Base-by-base conservation (phyloP, 2,329 filamentous ascomycete species). In the Lasiodiplodia gonubiensis region DNA sequence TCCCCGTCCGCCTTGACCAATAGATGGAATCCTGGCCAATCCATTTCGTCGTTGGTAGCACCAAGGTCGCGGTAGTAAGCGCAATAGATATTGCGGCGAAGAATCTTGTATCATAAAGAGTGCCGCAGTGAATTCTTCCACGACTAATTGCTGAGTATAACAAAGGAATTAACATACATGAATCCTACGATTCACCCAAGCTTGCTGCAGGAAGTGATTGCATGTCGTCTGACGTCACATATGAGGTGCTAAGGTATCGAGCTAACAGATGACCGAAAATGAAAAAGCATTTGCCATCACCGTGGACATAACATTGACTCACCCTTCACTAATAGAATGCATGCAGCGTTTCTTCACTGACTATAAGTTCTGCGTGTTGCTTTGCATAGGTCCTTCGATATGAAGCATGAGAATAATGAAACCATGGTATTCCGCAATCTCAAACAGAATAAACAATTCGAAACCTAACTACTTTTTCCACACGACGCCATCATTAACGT, bases 1-100 rank as follows among this genome's bases (percentile, higher is more conserved):
- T 70, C 66, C 69, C 69, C 42, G 68, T 67, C 55, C 53, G 57
- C 25, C 64, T 70, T 21, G 69, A 70, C 42, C 61, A 69, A 59
- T 70, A 70, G 55, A 67, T 51, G 65, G 54, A 39, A 39, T 57
- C 30, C 10, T 14, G 49, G 53, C 21, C 52, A 21, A 33, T 35
- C 10, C 25, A n/a, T n/a, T 66, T 51, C 25, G 27, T 59, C 64
- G n/a, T 39, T 66, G 64, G 64, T 59, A 59, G 53, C 42, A 59
- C n/a, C 39, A 27, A 27, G 59, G 42, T 51, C 30, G 59, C 35
- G 59, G 59, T 63, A 37, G 46, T 48, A 63, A 30, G 59, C 49
- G 59, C 59, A 63, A 51, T 63, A 63, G 59, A 63, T 16, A 52
- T 63, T 52, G 59, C 59, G 59, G 46, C 59, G 25, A 51, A 51